Percentiles rank a stretch among this genome's conserved stretches.
Evolutionary conservation across 2,329 filamentous ascomycete genomes (phyloP).

Genomic region (Akanthomyces dipterigenus): DNA sequence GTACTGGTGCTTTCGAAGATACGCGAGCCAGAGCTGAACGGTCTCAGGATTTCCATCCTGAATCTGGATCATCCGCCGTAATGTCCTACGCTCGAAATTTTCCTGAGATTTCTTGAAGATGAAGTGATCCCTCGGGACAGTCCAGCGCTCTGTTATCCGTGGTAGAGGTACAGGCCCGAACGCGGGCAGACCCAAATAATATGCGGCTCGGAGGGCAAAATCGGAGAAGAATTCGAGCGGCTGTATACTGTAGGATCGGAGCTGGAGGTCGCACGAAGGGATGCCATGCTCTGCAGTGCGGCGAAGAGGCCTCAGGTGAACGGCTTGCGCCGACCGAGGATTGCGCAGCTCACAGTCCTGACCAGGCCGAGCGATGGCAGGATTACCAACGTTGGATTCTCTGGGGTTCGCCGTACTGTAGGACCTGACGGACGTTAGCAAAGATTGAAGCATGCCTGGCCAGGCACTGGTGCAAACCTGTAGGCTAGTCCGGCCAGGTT

Average conservation of each 20-base stretch:
- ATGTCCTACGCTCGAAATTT: slow-evolving; percentile 90
- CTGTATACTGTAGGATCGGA: slow-evolving; percentile 83
- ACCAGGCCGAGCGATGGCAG: not conserved
- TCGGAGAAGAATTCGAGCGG: slow-evolving; percentile 93
- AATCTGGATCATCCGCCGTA: slow-evolving; percentile 83
- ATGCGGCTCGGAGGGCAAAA: slow-evolving; percentile 89
- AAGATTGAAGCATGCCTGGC: not conserved
- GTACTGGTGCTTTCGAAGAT: slow-evolving; percentile 84
- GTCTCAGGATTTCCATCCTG: slow-evolving; percentile 84
- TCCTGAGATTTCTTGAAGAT: slow-evolving; percentile 97
- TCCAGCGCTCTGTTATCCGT: slow-evolving; percentile 86
- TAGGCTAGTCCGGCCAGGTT: not conserved
- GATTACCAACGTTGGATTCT: not conserved
- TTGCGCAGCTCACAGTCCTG: slow-evolving; percentile 39
- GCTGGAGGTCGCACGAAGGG: slow-evolving; percentile 81
- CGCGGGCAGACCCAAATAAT: slow-evolving; percentile 83
- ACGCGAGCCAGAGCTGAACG: slow-evolving; percentile 88
- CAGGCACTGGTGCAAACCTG: not conserved
- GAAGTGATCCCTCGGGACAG: slow-evolving; percentile 81
- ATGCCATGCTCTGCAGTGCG: slow-evolving; percentile 68
- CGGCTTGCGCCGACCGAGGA: slow-evolving; percentile 74
- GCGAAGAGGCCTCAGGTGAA: slow-evolving; percentile 79
- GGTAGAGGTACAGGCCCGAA: slow-evolving; percentile 82
- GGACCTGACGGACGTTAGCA: not conserved
- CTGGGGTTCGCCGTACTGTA: not conserved